phyloP scores from a whole-genome alignment of 2,329 filamentous ascomycete genomes.

The Venturia carpophila region DNA sequence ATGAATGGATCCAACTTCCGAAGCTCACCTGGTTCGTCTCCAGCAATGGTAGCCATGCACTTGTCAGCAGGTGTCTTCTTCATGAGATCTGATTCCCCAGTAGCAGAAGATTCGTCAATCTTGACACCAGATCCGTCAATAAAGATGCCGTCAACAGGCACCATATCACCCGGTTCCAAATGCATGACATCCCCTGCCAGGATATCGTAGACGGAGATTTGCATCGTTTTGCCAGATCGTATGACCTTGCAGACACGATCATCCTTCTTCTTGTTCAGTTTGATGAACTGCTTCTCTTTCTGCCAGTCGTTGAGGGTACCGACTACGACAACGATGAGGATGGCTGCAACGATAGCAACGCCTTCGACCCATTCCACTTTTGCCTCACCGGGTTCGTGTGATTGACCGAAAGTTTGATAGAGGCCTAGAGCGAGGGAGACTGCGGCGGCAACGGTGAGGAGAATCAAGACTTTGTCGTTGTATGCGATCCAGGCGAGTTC shows the following conservation, averaged over 20 bases:
- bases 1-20: conserved; percentile 75
- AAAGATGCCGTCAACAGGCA: conserved; percentile 64
- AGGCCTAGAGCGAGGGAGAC: conserved; percentile 68
- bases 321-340: conserved; percentile 66
- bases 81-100: conserved; percentile 66
- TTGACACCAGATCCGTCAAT: conserved; percentile 60
- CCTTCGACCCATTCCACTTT: conserved; percentile 75
- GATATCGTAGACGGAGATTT: conserved; percentile 63
- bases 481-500: conserved; percentile 73
- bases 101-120: conserved; percentile 68
- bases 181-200: conserved; percentile 67
- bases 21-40: conserved; percentile 54
- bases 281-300: conserved; percentile 73
- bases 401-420: conserved; percentile 57
- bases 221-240: conserved; percentile 61
- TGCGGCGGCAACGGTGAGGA: conserved; percentile 61
- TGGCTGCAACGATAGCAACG: conserved; percentile 69
- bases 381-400: conserved; percentile 41
- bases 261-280: conserved; percentile 72
- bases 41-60: conserved; percentile 49
- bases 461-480: conserved; percentile 71
- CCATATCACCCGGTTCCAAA: conserved; percentile 64
- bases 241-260: conserved; percentile 66
- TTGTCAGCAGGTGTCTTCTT: conserved; percentile 59
- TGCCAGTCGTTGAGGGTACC: conserved; percentile 74